Conservation (phyloP, 2,329 filamentous ascomycete species). For the Sclerotinia glacialis region DNA sequence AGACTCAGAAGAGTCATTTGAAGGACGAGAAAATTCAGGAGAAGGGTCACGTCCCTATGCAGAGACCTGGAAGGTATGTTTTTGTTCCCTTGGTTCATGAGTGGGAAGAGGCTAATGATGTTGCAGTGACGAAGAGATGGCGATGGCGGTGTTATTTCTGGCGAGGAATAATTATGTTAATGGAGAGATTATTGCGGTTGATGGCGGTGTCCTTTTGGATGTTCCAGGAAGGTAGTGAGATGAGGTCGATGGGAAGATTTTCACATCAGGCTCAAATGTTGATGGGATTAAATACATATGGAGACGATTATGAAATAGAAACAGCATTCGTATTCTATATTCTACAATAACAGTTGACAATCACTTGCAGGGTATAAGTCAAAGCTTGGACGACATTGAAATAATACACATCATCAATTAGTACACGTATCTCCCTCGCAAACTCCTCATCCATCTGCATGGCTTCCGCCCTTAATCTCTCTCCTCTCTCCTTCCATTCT, state of each 20-base stretch:
- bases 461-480: conserved; percentile 33
- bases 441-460: conserved; percentile 33
- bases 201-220: conserved; percentile 48
- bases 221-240: conserved; percentile 36
- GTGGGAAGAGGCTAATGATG: neutral
- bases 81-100: no score
- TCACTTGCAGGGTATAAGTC: neutral
- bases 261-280: neutral
- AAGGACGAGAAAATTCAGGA: conserved; percentile 50
- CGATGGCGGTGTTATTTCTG: conserved; percentile 52
- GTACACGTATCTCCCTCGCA: conserved; percentile 27
- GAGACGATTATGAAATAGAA: neutral
- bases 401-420: neutral
- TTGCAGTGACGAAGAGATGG: conserved; percentile 49
- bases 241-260: neutral
- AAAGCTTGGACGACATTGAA: neutral
- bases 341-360: neutral
- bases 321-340: neutral
- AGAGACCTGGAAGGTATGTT: conserved; percentile 45
- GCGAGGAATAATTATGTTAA: conserved; percentile 44
- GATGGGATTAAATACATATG: neutral
- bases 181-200: conserved; percentile 45
- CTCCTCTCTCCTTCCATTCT: conserved; percentile 30
- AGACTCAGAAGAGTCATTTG: conserved; percentile 49
- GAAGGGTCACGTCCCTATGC: conserved; percentile 49